Percentiles rank a stretch among this genome's conserved stretches.
phyloP scores from a whole-genome alignment of 257 asterid genomes.

The Fraxinus americana region DNA sequence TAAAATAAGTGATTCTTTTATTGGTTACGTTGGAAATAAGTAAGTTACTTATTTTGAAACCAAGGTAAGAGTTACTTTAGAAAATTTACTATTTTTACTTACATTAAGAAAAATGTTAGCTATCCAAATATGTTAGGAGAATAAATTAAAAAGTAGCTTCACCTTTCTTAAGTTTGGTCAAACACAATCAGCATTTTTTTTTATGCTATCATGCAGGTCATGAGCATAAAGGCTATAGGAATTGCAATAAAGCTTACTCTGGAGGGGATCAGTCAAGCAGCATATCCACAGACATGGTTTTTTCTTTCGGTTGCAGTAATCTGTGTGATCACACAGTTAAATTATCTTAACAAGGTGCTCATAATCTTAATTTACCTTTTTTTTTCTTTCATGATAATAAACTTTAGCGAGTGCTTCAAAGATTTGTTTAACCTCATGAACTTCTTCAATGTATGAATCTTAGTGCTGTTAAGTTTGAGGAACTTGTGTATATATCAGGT shows the following conservation, averaged over 20 bases:
- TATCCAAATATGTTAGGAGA: neutral
- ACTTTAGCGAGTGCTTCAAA: neutral
- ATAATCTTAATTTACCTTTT: neutral
- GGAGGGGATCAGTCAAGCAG: slow-evolving; percentile 78
- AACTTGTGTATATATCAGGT: neutral
- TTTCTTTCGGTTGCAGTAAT: slow-evolving; percentile 63
- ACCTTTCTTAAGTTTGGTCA: neutral
- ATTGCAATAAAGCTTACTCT: slow-evolving; percentile 84
- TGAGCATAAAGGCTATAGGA: slow-evolving; percentile 89
- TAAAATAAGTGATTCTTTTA: neutral
- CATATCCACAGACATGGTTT: slow-evolving; percentile 75
- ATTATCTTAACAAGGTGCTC: slow-evolving; percentile 82
- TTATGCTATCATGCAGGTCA: slow-evolving; percentile 48
- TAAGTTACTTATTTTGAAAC: neutral
- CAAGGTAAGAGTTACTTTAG: neutral
- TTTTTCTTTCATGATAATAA: neutral
- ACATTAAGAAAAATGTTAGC: neutral
- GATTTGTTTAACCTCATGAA: neutral
- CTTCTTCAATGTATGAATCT: neutral
- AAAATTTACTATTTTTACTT: neutral
- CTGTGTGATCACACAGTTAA: slow-evolving; percentile 71
- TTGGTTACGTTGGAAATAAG: neutral
- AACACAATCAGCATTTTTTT: neutral
- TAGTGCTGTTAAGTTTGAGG: neutral
- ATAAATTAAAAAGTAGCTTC: neutral